Evolutionary conservation across 2,329 filamentous ascomycete genomes (phyloP).

Genomic region (Lecanosticta acicola): DNA sequence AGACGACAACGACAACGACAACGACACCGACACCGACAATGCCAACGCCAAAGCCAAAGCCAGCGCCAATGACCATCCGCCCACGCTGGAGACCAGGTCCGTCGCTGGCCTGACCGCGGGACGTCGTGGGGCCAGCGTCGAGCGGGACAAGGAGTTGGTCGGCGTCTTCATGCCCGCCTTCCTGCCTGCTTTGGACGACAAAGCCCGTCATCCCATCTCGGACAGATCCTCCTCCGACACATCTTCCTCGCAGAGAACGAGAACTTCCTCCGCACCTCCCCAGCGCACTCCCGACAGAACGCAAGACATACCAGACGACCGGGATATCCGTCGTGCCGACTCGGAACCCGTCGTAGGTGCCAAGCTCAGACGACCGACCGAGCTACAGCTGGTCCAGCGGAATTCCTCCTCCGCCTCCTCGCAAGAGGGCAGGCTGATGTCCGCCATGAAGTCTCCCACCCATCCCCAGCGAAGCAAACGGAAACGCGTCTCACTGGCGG

Average conservation of each 20-base stretch:
- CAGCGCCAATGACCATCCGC: too few species aligned
- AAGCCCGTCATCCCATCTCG: too few species aligned
- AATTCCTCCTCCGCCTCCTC: slow-evolving; percentile 35
- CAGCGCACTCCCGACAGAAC: not conserved
- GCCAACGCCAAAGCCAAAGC: too few species aligned
- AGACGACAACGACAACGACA: slow-evolving; percentile 14
- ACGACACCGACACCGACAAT: slow-evolving; percentile 3
- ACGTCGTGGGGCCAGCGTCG: slow-evolving; percentile 19
- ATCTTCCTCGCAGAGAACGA: too few species aligned
- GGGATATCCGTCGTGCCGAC: slow-evolving; percentile 21
- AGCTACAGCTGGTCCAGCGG: slow-evolving; percentile 27
- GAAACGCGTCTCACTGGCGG: slow-evolving; percentile 33
- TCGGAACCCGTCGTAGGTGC: slow-evolving; percentile 28
- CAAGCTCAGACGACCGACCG: slow-evolving; percentile 27
- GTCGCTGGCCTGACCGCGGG: slow-evolving; percentile 24
- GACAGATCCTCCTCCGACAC: too few species aligned
- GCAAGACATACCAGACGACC: not conserved
- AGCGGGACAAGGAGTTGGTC: slow-evolving; percentile 32
- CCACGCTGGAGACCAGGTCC: slow-evolving; percentile 12
- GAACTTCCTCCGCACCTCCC: too few species aligned
- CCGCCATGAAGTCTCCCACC: slow-evolving; percentile 31
- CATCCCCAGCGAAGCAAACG: slow-evolving; percentile 21
- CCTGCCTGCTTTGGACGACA: slow-evolving; percentile 31
- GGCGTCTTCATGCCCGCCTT: slow-evolving; percentile 35
- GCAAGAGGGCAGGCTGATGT: slow-evolving; percentile 30